A percentile compares a stretch with the other conserved stretches of the same genome.
phyloP scores from a whole-genome alignment of 2,329 filamentous ascomycete species.

The Diplodia intermedia region DNA sequence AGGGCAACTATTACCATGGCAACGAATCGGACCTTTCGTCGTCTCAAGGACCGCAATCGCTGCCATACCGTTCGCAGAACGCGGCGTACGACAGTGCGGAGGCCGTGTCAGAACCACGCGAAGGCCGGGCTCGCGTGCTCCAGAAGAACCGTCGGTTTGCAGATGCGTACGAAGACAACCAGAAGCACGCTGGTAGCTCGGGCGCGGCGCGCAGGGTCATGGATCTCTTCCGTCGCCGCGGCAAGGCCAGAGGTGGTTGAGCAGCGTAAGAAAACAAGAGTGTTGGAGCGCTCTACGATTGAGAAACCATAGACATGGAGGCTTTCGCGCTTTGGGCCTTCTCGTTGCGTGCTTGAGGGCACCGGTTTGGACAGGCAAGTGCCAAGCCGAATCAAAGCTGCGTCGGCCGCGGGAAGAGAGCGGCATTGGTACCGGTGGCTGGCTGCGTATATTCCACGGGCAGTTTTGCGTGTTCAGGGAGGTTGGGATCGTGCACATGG shows the following conservation, averaged over 20 bases:
- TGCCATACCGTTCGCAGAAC: constrained; percentile 45
- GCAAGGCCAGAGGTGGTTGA: constrained; percentile 65
- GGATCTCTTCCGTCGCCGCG: constrained; percentile 94
- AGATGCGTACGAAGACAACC: constrained; percentile 82
- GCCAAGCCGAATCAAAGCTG: constrained; percentile 6
- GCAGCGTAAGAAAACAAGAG: neutral
- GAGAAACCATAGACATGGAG: constrained; percentile 8
- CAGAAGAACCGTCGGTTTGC: constrained; percentile 88
- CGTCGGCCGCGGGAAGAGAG: neutral
- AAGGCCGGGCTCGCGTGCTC: constrained; percentile 59
- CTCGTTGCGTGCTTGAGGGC: constrained; percentile 8
- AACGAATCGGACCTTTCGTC: constrained; percentile 48
- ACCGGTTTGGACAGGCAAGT: constrained; percentile 14
- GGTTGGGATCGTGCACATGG: constrained; percentile 27
- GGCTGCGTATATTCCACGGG: constrained; percentile 11
- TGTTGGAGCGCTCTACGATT: neutral
- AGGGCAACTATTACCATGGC: constrained; percentile 41
- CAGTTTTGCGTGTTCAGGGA: constrained; percentile 1
- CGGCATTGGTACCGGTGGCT: neutral
- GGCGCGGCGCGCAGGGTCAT: constrained; percentile 91
- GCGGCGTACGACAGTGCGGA: constrained; percentile 48
- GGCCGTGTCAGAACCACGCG: constrained; percentile 35
- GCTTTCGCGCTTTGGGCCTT: constrained; percentile 6
- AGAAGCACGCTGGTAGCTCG: constrained; percentile 75
- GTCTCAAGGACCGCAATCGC: constrained; percentile 36